A percentile compares a stretch with the other conserved stretches of the same genome.
phyloP scores from a whole-genome alignment of 768 basidiomycete species.

The Hygrocybe punicea region DNA sequence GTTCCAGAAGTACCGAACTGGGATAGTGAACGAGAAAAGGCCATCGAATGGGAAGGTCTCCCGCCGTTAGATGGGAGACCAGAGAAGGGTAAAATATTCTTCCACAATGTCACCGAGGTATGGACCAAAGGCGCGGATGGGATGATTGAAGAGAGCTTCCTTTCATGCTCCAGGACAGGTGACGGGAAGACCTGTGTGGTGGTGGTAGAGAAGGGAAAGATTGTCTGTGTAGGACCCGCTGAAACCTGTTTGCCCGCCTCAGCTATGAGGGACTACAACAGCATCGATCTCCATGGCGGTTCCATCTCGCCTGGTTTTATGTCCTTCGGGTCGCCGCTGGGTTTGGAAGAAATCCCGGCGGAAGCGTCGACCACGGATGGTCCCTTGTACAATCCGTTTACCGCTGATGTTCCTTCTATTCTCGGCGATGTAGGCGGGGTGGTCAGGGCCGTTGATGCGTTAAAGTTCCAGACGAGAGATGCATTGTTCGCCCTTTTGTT shows the following conservation, averaged over 20 bases:
- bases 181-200: conserved; percentile 32
- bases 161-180: conserved; percentile 14
- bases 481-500: conserved; percentile 53
- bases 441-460: conserved; percentile 63
- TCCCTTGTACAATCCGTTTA: conserved; percentile 55
- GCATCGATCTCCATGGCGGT: conserved; percentile 68
- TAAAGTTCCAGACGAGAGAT: conserved; percentile 69
- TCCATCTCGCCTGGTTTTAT: conserved; percentile 62
- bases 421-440: conserved; percentile 53
- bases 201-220: conserved; percentile 47
- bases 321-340: conserved; percentile 66
- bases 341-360: conserved; percentile 67
- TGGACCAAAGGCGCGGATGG: conserved; percentile 36
- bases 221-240: conserved; percentile 46
- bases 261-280: conserved; percentile 19
- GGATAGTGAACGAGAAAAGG: conserved; percentile 56
- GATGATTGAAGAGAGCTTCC: conserved; percentile 31
- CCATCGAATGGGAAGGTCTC: conserved; percentile 64
- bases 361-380: conserved; percentile 71
- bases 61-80: conserved; percentile 53
- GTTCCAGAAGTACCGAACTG: conserved; percentile 59
- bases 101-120: conserved; percentile 63
- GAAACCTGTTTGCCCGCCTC: conserved; percentile 25
- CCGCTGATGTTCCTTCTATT: conserved; percentile 38
- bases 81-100: conserved; percentile 43